Evolutionary conservation across 2,329 filamentous ascomycete genomes (phyloP), one percentile per base, ranked within the genome.

Genomic region (Pestalotiopsis fici): DNA sequence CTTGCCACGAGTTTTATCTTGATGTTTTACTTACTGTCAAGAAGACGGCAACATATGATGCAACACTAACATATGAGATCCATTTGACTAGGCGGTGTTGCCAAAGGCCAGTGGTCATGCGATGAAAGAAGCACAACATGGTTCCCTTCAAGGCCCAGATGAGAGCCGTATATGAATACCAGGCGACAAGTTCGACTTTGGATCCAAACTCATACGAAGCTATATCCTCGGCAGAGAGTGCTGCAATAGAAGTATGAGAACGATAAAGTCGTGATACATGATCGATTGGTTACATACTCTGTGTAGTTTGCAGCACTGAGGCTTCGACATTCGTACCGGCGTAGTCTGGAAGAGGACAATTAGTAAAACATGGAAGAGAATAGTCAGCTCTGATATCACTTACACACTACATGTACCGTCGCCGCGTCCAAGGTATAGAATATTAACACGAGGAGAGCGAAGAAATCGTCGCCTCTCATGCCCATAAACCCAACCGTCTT

Each of bases 11-110:
- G 28, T 21, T 6, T 35, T 55, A 13, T 23, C 27, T 12, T 31
- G 9, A 18, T 4, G 28, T 11, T 18, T n/a, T 15, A 35, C 65
- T 59, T 54, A 67, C 65, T 21, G 77, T 78, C 18, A 77, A 66
- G 61, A 79, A 72, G 50, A 79, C 74, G 15, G 74, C 72, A 43
- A 77, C 31, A 62, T 78, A 79, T 15, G 74, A 73, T 31, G 75
- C 23, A 27, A 69, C 72, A 56, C 72, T 74, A 9, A 72, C 65
- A 50, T 70, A 74, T 37, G 75, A 15, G 15, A 64, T 27, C 61
- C 61, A 64, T 64, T 37, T 78, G 56, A 81, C 74, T 15, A 76
- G 66, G 18, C 68, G 69, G 47, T 75, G 73, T 66, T 78, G 74
- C 57, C 71, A 71, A 3, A 77, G 70, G 4, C 77, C 77, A 39